phyloP scores from a whole-genome alignment of 441 rosid species.

The Omphalea diandra region DNA sequence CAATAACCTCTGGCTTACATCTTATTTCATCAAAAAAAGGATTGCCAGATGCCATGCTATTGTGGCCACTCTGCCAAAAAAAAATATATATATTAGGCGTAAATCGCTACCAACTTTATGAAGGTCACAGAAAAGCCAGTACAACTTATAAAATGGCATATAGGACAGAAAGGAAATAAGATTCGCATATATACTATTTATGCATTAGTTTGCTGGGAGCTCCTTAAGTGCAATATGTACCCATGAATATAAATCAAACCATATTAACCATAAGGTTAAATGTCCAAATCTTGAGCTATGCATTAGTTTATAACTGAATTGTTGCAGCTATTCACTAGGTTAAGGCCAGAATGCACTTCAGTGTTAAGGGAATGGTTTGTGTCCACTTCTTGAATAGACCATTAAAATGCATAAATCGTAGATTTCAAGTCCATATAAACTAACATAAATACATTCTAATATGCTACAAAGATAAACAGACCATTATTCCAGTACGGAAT shows the following conservation, averaged over 20 bases:
- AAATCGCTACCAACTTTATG: neutral
- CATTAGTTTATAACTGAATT: neutral
- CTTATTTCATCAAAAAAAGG: slow-evolving; percentile 56
- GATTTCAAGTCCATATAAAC: too few species aligned
- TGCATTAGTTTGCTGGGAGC: neutral
- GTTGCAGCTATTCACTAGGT: neutral
- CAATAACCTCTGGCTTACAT: slow-evolving; percentile 59
- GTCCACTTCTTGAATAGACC: neutral
- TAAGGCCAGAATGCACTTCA: too few species aligned
- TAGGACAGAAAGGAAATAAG: neutral
- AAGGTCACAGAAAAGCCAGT: neutral
- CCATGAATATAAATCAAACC: neutral
- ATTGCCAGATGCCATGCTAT: slow-evolving; percentile 53
- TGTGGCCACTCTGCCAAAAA: slow-evolving; percentile 20
- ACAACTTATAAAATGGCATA: neutral
- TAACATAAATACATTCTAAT: neutral
- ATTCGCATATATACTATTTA: neutral
- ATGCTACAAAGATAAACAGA: neutral
- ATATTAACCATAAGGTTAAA: neutral
- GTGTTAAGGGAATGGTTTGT: too few species aligned
- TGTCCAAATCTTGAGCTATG: neutral
- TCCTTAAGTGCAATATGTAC: neutral
- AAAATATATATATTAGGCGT: neutral
- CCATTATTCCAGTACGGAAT: neutral
- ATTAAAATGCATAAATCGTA: neutral